These are phyloP conservation scores for Cryptococcus sp. DNA, from an alignment of 1,284 basidiomycete species.

Conservation along the genomic window DNA sequence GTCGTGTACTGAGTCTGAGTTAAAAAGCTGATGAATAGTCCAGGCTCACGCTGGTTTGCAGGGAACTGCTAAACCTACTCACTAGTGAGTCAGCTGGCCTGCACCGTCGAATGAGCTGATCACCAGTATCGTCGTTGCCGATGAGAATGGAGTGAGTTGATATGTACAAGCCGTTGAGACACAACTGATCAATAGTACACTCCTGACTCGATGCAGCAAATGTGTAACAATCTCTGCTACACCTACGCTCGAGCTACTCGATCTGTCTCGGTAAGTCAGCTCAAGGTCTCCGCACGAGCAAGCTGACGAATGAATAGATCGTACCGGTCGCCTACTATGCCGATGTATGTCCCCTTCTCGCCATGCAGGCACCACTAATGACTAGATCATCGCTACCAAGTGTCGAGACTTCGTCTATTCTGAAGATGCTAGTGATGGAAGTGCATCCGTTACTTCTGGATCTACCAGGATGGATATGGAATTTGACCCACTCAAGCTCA, in stretches of 20 bases:
- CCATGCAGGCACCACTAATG: neutral
- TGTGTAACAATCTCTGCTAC: constrained; percentile 48
- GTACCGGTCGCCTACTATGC: constrained; percentile 47
- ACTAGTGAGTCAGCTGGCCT: constrained; percentile 31
- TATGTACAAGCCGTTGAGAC: neutral
- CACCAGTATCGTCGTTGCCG: constrained; percentile 26
- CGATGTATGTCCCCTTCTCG: constrained; percentile 10
- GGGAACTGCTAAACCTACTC: constrained; percentile 49
- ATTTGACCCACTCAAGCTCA: constrained; percentile 17
- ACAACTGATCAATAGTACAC: constrained; percentile 34
- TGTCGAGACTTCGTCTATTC: constrained; percentile 44
- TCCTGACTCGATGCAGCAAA: constrained; percentile 40
- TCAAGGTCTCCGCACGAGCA: neutral
- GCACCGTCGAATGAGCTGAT: constrained; percentile 5
- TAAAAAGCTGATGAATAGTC: neutral
- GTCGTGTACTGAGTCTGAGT: too few relatives aligned
- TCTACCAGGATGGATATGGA: constrained; percentile 4
- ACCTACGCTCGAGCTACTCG: constrained; percentile 49
- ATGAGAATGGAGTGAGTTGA: constrained; percentile 27
- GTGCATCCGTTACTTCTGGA: constrained; percentile 9
- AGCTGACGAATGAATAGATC: constrained; percentile 13
- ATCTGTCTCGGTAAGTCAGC: constrained; percentile 39
- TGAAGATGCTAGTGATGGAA: constrained; percentile 21
- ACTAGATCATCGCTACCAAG: constrained; percentile 45
- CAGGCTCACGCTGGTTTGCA: constrained; percentile 45